Base-by-base conservation (phyloP, 2,329 filamentous ascomycete species). In the Fusarium kyushuense region DNA sequence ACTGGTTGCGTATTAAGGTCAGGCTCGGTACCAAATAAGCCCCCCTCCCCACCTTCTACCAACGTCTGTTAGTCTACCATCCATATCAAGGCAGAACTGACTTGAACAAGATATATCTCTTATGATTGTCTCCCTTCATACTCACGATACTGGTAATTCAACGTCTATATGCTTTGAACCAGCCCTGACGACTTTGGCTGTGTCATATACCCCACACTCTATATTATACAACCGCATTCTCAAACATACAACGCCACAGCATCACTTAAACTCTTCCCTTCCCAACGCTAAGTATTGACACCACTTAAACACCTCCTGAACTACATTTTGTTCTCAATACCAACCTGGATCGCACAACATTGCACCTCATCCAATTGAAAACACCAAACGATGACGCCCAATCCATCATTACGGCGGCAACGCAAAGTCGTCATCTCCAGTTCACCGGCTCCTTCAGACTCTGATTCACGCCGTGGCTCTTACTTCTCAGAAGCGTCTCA, bases 1-100 rank as follows among this genome's bases (percentile, higher is more conserved):
- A 73, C 71, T 52, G 58, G 59, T 69, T 73, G 69, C 71, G 71
- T 73, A 72, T 68, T 65, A 72, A 73, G 71, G 69, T 48, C 71
- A 65, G 69, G 62, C 66, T 68, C 57, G 42, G 58, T 70, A 64
- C 58, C 67, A 70, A 70, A 73, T 73, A 73, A 73, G 71, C 71
- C 71, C 65, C 70, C 67, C 70, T 63, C 71, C 71, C 69, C 64
- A 65, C 69, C 58, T 59, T 56, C 56, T 48, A 58, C 62, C 69
- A 65, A 70, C 59, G 62, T 66, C 65, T 57, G 32, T 59, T 64
- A 65, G 60, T 65, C 60, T 69, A 68, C 60, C 59, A 66, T 63
- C 57, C 60, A 73, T 69, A 67, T 53, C 70, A 71, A 74, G 65
- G 69, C 69, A 71, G 57, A 68, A 71, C 65, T 47, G 33, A 53